phyloP scores from a whole-genome alignment of 352 stramenopile species.

The Pythium angustatum region DNA sequence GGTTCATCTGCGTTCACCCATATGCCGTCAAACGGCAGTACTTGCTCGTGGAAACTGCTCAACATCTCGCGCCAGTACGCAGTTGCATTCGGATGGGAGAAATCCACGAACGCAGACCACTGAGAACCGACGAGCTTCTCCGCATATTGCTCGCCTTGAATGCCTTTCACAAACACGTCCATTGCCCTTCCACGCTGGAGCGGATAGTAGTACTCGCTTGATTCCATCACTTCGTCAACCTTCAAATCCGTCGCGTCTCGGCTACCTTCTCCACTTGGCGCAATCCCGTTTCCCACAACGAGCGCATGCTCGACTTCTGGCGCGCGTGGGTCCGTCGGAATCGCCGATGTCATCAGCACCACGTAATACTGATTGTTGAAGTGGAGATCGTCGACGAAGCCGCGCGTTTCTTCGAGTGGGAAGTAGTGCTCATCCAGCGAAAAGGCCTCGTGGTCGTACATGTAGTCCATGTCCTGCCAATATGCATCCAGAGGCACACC shows the following conservation, averaged over 20 bases:
- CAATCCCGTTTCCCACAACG: constrained; percentile 7
- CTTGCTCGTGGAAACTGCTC: constrained; percentile 50
- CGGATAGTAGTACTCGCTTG: constrained; percentile 27
- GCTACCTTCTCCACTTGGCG: background rate
- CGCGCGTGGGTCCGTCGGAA: constrained; percentile 29
- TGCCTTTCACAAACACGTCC: constrained; percentile 78
- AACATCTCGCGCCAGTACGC: constrained; percentile 74
- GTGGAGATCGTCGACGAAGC: constrained; percentile 79
- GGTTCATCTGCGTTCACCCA: constrained; percentile 88
- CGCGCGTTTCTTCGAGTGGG: constrained; percentile 34
- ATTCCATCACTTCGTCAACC: background rate
- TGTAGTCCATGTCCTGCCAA: constrained; percentile 77
- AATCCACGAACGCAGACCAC: constrained; percentile 83
- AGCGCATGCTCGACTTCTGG: background rate
- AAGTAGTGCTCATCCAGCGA: constrained; percentile 68
- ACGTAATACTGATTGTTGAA: constrained; percentile 84
- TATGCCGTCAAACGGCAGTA: constrained; percentile 75
- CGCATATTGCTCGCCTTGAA: constrained; percentile 57
- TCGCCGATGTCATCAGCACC: constrained; percentile 62
- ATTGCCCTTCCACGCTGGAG: constrained; percentile 45
- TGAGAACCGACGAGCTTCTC: constrained; percentile 67
- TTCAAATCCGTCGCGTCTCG: too few relatives aligned
- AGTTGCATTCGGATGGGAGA: constrained; percentile 76
- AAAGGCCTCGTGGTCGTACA: constrained; percentile 52
- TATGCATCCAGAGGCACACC: constrained; percentile 77